Evolutionary conservation across 2,329 filamentous ascomycete genomes (phyloP).

Genomic region (Claviceps sp.): DNA sequence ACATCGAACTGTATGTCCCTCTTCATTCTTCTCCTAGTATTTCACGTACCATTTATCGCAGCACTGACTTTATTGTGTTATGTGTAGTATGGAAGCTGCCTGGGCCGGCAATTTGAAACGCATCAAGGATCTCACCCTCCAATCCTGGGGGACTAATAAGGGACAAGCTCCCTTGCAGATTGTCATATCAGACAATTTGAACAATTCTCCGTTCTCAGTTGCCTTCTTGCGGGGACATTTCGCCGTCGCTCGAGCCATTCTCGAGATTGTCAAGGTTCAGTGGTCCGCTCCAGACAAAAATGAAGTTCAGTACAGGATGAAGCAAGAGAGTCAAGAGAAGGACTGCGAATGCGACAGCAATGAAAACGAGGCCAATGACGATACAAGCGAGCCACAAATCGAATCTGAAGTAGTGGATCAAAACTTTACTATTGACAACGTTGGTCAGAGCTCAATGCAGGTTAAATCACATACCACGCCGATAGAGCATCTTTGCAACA

Average conservation of each 20-base stretch:
- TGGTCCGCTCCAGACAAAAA: constrained; percentile 44
- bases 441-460: constrained; percentile 54
- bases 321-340: constrained; percentile 23
- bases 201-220: constrained; percentile 51
- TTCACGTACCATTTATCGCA: background rate
- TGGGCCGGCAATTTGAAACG: constrained; percentile 56
- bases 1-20: constrained; percentile 44
- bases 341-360: constrained; percentile 23
- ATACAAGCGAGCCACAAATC: constrained; percentile 29
- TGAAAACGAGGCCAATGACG: constrained; percentile 19
- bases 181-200: constrained; percentile 37
- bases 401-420: constrained; percentile 46
- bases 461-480: constrained; percentile 53
- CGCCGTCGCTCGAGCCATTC: constrained; percentile 48
- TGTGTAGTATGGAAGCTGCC: constrained; percentile 51
- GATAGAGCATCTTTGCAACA: constrained; percentile 32
- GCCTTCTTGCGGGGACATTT: constrained; percentile 54
- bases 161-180: constrained; percentile 50
- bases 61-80: background rate
- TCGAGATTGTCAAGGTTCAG: constrained; percentile 59
- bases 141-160: constrained; percentile 40
- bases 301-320: constrained; percentile 36
- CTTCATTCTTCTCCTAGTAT: background rate
- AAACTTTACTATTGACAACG: constrained; percentile 61
- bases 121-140: constrained; percentile 51